Evolutionary conservation across 371 early-diverging fungal genomes (phyloP), one percentile per base, ranked within the genome.

Genomic region (Coemansia sp.): DNA sequence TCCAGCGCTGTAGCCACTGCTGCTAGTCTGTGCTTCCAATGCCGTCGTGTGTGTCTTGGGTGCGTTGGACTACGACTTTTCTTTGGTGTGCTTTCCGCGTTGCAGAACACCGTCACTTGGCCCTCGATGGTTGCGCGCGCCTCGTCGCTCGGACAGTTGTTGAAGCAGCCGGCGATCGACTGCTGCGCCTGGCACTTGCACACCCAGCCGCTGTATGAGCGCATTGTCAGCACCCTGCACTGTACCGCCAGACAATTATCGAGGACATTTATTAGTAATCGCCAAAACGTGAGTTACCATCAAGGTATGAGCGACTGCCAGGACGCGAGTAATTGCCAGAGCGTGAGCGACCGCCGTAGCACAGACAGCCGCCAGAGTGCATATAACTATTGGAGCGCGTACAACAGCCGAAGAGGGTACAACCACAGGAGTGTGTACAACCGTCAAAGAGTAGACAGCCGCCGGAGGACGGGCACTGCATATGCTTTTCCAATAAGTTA

Each of bases 111-210:
- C 3, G 33, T 53, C 33, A 68, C 52, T 38, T 74, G 74, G 43
- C 65, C 68, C 10, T 74, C 74, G 33, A 57, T 58, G 14, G 62
- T 52, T 1, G 65, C 11, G 1, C 64, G 60, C 1, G 53, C 57
- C 0, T 57, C 44, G 39, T 74, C 68, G 29, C 51, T 64, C 0
- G 74, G 74, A 38, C 74, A 72, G 58, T 67, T 67, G 61, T 51
- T 58, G 51, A 57, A 72, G 42, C 74, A 72, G 1, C 61, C 57
- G 4, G 60, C 74, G 0, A 72, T 29, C 2, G 68, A 37, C 65
- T 56, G 51, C 38, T 72, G 74, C 11, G 68, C 74, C 37, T 63
- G 58, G 58, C 74, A 72, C 31, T 72, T 72, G 68, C 74, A 72
- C 3, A 38, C 64, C 74, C 74, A 67, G 65, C 67, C 74, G 62